Evolutionary conservation across 2,329 filamentous ascomycete species (phyloP).

Genomic region (Epichloe brachyelytri): DNA sequence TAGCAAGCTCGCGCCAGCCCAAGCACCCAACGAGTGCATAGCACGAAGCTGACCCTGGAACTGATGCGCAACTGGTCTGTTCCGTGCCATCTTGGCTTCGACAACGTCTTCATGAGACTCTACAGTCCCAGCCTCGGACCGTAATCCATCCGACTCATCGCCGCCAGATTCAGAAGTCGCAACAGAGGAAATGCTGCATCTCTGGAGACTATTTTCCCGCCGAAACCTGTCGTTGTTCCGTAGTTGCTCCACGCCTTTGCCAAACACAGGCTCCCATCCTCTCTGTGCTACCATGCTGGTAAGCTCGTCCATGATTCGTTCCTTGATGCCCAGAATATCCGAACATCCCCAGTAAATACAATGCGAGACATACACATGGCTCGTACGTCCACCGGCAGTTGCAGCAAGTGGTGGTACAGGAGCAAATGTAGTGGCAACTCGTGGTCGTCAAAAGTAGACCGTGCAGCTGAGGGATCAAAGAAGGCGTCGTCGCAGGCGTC

Average conservation of each 20-base stretch:
- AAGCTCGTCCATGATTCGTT: conserved; percentile 65
- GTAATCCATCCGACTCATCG: conserved; percentile 12
- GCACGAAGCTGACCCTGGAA: conserved; percentile 50
- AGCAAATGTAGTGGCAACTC: conserved; percentile 68
- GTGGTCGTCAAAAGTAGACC: conserved; percentile 65
- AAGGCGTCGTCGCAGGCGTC: conserved; percentile 65
- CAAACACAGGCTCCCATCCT: conserved; percentile 68
- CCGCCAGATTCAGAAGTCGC: conserved; percentile 12
- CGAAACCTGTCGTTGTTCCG: conserved; percentile 30
- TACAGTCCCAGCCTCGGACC: conserved; percentile 12
- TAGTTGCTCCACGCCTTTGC: conserved; percentile 49
- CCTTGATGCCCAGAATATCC: conserved; percentile 65
- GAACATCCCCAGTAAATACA: conserved; percentile 75
- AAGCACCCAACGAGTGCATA: conserved; percentile 57
- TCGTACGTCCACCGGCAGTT: conserved; percentile 69
- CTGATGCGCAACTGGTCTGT: conserved; percentile 23
- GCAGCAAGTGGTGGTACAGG: conserved; percentile 62
- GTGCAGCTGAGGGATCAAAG: conserved; percentile 43
- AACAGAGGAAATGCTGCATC: conserved; percentile 10
- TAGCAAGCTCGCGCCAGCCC: conserved; percentile 60
- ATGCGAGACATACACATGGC: conserved; percentile 81
- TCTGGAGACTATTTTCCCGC: conserved; percentile 13
- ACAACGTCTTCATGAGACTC: conserved; percentile 18
- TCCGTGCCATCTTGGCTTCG: conserved; percentile 23
- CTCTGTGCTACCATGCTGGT: conserved; percentile 48